Evolutionary conservation across 805 yeast species (phyloP).

Genomic region (Hanseniaspora vineae): DNA sequence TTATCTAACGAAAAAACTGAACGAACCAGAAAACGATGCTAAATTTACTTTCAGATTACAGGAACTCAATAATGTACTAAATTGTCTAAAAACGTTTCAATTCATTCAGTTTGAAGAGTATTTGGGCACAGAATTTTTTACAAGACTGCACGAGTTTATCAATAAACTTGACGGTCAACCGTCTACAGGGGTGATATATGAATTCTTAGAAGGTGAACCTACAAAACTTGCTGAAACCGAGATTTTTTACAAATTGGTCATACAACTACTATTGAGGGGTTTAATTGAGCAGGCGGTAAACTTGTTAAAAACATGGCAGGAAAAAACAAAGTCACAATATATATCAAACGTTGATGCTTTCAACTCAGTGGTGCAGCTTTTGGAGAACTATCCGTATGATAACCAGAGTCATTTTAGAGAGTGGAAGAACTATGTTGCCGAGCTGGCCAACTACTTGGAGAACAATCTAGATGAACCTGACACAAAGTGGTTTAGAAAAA

Average conservation of each 20-base stretch:
- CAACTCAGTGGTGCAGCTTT: constrained; percentile 13
- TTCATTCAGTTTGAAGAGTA: constrained; percentile 23
- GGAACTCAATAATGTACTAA: constrained; percentile 39
- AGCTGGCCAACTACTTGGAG: constrained; percentile 7
- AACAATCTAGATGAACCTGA: neutral
- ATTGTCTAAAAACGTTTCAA: constrained; percentile 42
- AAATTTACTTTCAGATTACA: constrained; percentile 27
- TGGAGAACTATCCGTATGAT: constrained; percentile 26
- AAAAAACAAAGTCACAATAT: constrained; percentile 17
- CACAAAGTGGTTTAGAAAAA: neutral
- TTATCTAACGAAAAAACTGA: constrained; percentile 20
- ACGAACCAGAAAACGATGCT: constrained; percentile 16
- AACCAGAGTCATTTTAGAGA: constrained; percentile 22
- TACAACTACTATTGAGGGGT: constrained; percentile 49
- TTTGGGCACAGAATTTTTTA: constrained; percentile 29
- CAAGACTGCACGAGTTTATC: constrained; percentile 44
- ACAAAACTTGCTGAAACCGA: constrained; percentile 26
- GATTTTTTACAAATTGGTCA: constrained; percentile 49
- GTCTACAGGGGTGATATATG: constrained; percentile 35
- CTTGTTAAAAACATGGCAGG: constrained; percentile 30
- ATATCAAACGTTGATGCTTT: constrained; percentile 16
- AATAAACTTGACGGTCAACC: constrained; percentile 62
- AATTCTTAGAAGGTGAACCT: constrained; percentile 30
- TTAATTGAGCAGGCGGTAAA: constrained; percentile 40
- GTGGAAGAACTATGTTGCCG: constrained; percentile 24